phyloP scores from a whole-genome alignment of 768 basidiomycete species.

The Sutorius australiensis region DNA sequence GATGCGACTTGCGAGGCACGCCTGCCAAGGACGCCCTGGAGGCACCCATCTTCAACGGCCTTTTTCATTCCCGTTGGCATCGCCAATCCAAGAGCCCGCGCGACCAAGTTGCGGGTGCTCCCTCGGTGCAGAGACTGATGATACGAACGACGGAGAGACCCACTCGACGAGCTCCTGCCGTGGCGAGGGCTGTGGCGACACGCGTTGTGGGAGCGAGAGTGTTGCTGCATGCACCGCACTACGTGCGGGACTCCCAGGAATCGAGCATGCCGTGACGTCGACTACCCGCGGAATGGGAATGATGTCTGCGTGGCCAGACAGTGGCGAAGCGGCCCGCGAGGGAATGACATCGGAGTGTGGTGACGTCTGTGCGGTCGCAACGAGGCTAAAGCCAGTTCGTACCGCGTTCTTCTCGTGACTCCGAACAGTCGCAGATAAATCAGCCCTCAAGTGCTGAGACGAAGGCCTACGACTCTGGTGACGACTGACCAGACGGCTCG shows the following conservation, averaged over 20 bases:
- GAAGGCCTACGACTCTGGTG: slow-evolving; percentile 30
- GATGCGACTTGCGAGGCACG: slow-evolving; percentile 1
- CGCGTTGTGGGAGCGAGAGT: slow-evolving; percentile 17
- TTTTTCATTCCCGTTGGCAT: slow-evolving; percentile 33
- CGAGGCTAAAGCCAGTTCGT: slow-evolving; percentile 30
- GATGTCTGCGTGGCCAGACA: slow-evolving; percentile 17
- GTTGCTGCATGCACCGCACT: slow-evolving; percentile 9
- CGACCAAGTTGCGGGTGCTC: slow-evolving; percentile 14
- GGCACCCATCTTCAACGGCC: slow-evolving; percentile 6
- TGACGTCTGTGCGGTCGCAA: slow-evolving; percentile 24
- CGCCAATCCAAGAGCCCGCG: slow-evolving; percentile 23
- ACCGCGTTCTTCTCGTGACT: slow-evolving; percentile 24
- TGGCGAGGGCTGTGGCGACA: slow-evolving; percentile 31
- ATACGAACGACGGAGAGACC: slow-evolving; percentile 19
- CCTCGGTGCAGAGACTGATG: slow-evolving; percentile 16
- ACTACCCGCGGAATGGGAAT: slow-evolving; percentile 15
- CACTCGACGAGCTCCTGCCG: slow-evolving; percentile 26
- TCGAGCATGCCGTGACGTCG: slow-evolving; percentile 11
- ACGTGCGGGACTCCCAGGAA: slow-evolving; percentile 15
- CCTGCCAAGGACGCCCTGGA: slow-evolving; percentile 7
- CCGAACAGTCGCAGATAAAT: slow-evolving; percentile 27
- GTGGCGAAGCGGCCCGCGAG: slow-evolving; percentile 22
- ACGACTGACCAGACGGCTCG: slow-evolving; percentile 24
- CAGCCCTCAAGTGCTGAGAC: slow-evolving; percentile 30
- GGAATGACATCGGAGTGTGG: slow-evolving; percentile 24